Evolutionary conservation across 2,329 filamentous ascomycete species (phyloP).

Genomic region (Neospermospora avenae): DNA sequence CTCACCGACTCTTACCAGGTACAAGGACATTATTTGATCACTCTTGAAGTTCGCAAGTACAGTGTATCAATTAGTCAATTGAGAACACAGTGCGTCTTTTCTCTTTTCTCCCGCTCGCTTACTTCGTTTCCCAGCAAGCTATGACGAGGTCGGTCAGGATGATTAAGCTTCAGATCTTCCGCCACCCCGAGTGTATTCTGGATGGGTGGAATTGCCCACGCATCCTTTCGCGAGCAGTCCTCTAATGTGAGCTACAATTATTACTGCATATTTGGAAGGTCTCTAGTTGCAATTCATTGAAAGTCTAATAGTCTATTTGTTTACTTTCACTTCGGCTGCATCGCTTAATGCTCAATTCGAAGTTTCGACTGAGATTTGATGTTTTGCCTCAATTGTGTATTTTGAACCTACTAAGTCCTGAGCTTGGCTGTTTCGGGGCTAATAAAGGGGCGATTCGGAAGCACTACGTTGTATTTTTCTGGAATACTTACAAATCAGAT

Average conservation of each 20-base stretch:
- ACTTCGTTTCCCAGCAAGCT: neutral
- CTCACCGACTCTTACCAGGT: neutral
- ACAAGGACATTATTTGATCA: neutral
- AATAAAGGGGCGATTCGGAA: no score
- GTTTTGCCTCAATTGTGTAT: neutral
- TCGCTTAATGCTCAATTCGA: neutral
- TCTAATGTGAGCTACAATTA: no score
- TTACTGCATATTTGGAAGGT: neutral
- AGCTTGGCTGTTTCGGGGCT: neutral
- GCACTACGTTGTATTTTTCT: no score
- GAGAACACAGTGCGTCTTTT: neutral
- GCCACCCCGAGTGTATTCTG: neutral
- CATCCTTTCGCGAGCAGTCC: neutral
- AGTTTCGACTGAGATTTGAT: neutral
- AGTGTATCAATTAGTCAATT: neutral
- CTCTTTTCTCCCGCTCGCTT: neutral
- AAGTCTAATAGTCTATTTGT: neutral
- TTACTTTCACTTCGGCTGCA: neutral
- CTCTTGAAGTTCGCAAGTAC: neutral
- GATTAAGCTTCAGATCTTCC: slow-evolving; percentile 5
- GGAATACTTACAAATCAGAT: no score
- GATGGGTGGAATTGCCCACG: neutral
- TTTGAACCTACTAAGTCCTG: neutral
- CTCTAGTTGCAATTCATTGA: neutral
- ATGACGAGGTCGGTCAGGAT: neutral